Evolutionary conservation across 2,329 filamentous ascomycete species (phyloP).

Genomic region (Pseudonectria buxi): DNA sequence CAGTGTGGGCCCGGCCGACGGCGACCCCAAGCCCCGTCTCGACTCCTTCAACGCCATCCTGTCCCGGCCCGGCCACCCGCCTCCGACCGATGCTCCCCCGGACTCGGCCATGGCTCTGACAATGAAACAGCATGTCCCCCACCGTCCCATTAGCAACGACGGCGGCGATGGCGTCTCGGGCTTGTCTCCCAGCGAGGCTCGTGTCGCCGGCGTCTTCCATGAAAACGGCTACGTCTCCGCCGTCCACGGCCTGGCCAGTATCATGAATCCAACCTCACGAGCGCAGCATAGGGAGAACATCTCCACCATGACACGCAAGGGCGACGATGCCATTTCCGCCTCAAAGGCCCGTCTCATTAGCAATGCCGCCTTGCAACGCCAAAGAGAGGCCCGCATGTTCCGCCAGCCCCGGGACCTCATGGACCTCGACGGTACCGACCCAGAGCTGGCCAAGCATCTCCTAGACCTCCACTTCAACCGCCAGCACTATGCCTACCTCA

Average conservation of each 20-base stretch:
- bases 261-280: constrained; percentile 26
- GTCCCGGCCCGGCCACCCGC: constrained; percentile 10
- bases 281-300: constrained; percentile 23
- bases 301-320: constrained; percentile 20
- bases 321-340: constrained; percentile 21
- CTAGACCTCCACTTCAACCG: constrained; percentile 32
- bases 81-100: constrained; percentile 1
- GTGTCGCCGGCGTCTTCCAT: constrained; percentile 29
- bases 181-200: constrained; percentile 28
- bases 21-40: constrained; percentile 18
- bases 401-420: constrained; percentile 24
- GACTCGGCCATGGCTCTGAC: constrained; percentile 10
- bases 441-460: constrained; percentile 30
- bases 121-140: constrained; percentile 12
- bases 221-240: constrained; percentile 28
- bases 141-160: constrained; percentile 20
- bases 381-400: constrained; percentile 25
- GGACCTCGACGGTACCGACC: constrained; percentile 28
- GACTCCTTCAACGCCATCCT: constrained; percentile 19
- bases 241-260: constrained; percentile 29
- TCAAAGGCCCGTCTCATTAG: constrained; percentile 29
- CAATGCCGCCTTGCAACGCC: constrained; percentile 28
- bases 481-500: constrained; percentile 30
- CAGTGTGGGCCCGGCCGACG: constrained; percentile 20
- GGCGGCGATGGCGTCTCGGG: constrained; percentile 22